A percentile compares a stretch with the other conserved stretches of the same genome.
Evolutionary conservation across 2,329 filamentous ascomycete genomes (phyloP).

Genomic region (Rhynchosporium graminicola): DNA sequence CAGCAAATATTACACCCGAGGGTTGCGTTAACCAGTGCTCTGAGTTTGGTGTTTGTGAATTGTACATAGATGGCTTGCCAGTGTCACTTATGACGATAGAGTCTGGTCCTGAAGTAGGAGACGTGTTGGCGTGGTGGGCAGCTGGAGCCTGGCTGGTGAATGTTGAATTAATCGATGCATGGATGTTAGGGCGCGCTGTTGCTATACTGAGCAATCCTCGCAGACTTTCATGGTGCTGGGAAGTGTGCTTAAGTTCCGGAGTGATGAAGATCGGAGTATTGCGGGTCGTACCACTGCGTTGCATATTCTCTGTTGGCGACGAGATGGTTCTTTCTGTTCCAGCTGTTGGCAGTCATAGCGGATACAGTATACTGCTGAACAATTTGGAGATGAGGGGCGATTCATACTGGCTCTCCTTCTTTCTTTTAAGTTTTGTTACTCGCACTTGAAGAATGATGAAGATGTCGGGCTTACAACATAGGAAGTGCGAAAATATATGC

Average conservation of each 20-base stretch:
- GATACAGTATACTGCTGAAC: background rate
- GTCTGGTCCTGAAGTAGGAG: background rate
- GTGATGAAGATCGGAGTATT: background rate
- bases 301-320: background rate
- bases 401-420: background rate
- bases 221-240: background rate
- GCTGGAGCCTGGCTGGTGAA: background rate
- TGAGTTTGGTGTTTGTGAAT: background rate
- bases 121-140: background rate
- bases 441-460: background rate
- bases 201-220: background rate
- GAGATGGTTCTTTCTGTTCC: background rate
- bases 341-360: background rate
- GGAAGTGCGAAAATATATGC: background rate
- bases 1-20: background rate
- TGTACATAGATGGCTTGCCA: background rate
- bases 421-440: background rate
- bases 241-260: background rate
- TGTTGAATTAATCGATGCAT: background rate
- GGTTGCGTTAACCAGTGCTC: constrained; percentile 4
- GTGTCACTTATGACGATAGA: background rate
- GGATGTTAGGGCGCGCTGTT: background rate
- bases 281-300: background rate
- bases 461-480: background rate
- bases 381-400: constrained; percentile 7